Evolutionary conservation across 148 eudicot species (phyloP).

Genomic region (Chenopodium formosanum): DNA sequence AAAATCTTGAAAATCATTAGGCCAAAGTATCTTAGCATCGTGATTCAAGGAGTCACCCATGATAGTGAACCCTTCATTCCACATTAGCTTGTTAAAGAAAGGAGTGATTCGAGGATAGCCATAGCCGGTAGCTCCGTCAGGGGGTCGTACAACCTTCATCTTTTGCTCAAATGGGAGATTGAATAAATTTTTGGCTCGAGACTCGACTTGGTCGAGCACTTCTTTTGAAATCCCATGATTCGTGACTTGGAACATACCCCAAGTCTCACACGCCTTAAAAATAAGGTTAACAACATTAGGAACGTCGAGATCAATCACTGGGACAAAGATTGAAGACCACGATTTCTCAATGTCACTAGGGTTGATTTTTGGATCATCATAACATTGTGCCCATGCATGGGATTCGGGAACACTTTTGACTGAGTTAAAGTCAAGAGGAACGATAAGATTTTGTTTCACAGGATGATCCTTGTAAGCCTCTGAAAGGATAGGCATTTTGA

Average conservation of each 20-base stretch:
- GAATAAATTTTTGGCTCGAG: conserved; percentile 38
- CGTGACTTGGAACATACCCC: conserved; percentile 59
- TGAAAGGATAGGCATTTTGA: conserved; percentile 20
- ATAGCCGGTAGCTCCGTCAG: conserved; percentile 49
- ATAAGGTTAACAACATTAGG: conserved; percentile 33
- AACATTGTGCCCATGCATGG: conserved; percentile 39
- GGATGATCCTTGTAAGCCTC: conserved; percentile 13
- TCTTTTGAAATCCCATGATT: conserved; percentile 48
- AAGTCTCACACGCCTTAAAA: conserved; percentile 43
- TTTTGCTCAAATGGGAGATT: conserved; percentile 46
- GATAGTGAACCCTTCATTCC: conserved; percentile 78
- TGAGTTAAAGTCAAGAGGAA: conserved; percentile 26
- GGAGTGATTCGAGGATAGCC: conserved; percentile 54
- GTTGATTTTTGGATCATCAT: not conserved
- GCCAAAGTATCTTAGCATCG: conserved; percentile 67
- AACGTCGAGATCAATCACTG: conserved; percentile 44
- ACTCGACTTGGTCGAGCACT: conserved; percentile 40
- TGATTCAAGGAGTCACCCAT: conserved; percentile 43
- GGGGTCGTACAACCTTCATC: conserved; percentile 43
- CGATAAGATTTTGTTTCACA: not conserved
- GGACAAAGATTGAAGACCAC: conserved; percentile 8
- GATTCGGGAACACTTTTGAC: conserved; percentile 45
- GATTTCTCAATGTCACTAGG: not conserved
- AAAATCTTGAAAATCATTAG: conserved; percentile 44
- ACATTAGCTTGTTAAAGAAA: conserved; percentile 53